Evolutionary conservation across 1,284 basidiomycete species (phyloP), one percentile per base, ranked within the genome.

Genomic region (Vanrija sp.): DNA sequence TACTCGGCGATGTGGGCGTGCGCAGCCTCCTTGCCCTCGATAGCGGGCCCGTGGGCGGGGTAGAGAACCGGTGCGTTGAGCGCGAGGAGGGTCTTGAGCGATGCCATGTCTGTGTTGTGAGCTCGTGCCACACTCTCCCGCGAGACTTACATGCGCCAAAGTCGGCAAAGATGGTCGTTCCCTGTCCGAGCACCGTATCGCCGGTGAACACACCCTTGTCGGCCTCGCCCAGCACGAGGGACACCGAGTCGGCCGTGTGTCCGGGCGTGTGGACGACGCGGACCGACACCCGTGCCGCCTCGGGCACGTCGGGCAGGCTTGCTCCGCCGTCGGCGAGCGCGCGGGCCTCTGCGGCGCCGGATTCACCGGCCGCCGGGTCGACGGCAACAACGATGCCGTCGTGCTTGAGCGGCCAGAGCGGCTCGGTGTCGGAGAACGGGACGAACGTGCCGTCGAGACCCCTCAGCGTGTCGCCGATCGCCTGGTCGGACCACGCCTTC

Each of bases 141-240:
- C 21, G 5, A 5, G 3, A 60, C 79, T 82, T 51, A 82, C 96
- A 96, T 1, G 81, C 69, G 0, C 80, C 79, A 7, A 97, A 83
- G 68, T 96, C 89, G 65, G 90, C 88, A 68, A 98, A 97, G 3
- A 95, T 86, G 1, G 91, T 84, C 0, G 92, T 93, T 2, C 93
- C 92, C 62, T 92, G 85, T 0, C 95, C 94, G 21, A 98, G 83
- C 6, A 98, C 85, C 6, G 87, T 90, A 75, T 98, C 95, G 1
- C 88, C 91, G 0, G 91, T 94, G 77, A 95, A 89, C 23, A 94
- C 80, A 1, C 83, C 86, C 42, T 80, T 67, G 69, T 72, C 88
- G 43, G 49, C 52, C 42, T 51, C 49, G 12, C 49, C 52, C 82
- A 89, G 77, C 60, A 85, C 79, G 45, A 93, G 77, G 50, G 82